Base-by-base conservation (phyloP, 495 filamentous ascomycete genomes). In the Jackrogersella minutella region DNA sequence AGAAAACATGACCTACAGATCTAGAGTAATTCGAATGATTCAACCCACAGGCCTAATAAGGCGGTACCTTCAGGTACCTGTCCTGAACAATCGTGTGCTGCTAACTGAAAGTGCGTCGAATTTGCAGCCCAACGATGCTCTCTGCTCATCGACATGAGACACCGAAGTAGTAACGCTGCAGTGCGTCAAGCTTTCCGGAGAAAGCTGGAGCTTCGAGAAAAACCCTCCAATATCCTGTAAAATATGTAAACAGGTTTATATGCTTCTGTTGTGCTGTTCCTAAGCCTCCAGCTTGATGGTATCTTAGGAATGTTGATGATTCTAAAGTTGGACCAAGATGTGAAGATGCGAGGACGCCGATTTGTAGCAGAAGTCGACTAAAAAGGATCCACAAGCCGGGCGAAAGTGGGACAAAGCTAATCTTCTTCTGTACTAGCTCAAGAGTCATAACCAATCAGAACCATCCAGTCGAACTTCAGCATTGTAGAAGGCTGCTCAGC, bases 1-100 rank as follows among this genome's bases (percentile, higher is more conserved):
- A 33, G 46, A 58, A 36, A 58, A 51, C 65, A 68, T 68, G n/a
- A 68, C 65, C 50, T 63, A 63, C 54, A 47, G 17, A 14, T 16
- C 7, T n/a, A 10, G 3, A 14, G 8, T 43, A 28, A 41, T 36
- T 44, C 6, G 1, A 30, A 21, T 54, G n/a, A 19, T 2, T 21
- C 17, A 21, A 52, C 24, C 13, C 19, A 26, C 39, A 16, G 28
- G 36, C 46, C 2, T 28, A 30, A 10, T 7, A 17, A 11, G 21
- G 33, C 31, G n/a, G 13, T n/a, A 30, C 13, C 8, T 31, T n/a
- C 17, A 26, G 24, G 31, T 8, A 24, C 8, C 5, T 47, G 44
- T 34, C 19, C 30, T 11, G 17, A n/a, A n/a, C 14, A 17, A 37
- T 14, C 1, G n/a, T 57, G 10, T 7, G 8, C 11, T 43, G 46